Conservation (phyloP, 2,329 filamentous ascomycete genomes). For the Beauveria pseudobassiana region DNA sequence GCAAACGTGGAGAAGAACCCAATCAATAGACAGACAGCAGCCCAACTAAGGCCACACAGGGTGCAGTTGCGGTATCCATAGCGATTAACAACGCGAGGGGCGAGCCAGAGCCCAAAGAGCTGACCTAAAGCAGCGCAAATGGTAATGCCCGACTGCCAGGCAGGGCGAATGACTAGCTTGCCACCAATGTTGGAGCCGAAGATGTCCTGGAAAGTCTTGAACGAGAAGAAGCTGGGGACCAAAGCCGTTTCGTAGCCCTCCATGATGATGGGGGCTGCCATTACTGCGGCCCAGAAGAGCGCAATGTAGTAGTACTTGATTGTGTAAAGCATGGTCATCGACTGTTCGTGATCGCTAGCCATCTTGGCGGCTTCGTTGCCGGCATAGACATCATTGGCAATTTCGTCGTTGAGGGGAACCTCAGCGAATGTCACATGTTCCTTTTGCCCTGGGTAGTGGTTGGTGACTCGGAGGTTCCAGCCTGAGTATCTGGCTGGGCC, state of each 20-base stretch:
- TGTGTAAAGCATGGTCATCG: conserved; percentile 14
- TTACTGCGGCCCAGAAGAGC: conserved; percentile 15
- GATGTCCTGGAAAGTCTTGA: conserved; percentile 4
- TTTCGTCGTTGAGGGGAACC: neutral
- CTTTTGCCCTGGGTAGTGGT: neutral
- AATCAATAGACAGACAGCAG: conserved; percentile 1
- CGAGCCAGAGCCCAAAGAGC: conserved; percentile 14
- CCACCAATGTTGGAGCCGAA: conserved; percentile 3
- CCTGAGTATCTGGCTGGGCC: neutral
- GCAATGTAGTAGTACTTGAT: conserved; percentile 13
- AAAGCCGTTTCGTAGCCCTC: conserved; percentile 26
- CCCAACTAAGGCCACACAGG: conserved; percentile 4
- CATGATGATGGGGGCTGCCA: conserved; percentile 26
- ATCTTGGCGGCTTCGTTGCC: conserved; percentile 12
- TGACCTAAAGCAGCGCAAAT: conserved; percentile 13
- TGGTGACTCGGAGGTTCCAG: neutral
- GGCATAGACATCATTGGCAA: conserved; percentile 12
- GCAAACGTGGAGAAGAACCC: neutral
- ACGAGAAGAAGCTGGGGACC: conserved; percentile 16
- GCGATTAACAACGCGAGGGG: conserved; percentile 11
- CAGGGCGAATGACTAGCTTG: conserved; percentile 1
- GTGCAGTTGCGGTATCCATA: conserved; percentile 12
- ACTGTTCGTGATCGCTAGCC: conserved; percentile 13
- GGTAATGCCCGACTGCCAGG: conserved; percentile 14
- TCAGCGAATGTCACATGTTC: neutral